A percentile compares a stretch with the other conserved stretches of the same genome.
These are phyloP conservation scores for Trichocladium antarcticum DNA, from an alignment of 495 filamentous ascomycete genomes.

Conservation along the genomic window DNA sequence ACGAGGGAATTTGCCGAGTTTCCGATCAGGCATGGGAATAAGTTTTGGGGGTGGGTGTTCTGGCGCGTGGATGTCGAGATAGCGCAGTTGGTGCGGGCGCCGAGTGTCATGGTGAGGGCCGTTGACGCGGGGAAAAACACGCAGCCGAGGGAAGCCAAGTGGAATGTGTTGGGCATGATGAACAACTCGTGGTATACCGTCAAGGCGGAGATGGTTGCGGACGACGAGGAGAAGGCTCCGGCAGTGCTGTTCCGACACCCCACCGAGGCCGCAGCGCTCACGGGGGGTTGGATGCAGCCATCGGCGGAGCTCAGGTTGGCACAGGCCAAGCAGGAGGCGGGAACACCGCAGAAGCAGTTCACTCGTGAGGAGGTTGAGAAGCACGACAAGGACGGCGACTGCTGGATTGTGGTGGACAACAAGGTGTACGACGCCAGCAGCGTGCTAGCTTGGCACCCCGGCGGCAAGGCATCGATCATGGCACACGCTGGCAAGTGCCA, in stretches of 20 bases:
- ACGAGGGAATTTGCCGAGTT: conserved; percentile 2
- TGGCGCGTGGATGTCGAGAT: conserved; percentile 11
- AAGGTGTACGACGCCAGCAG: conserved; percentile 65
- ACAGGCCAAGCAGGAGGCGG: conserved; percentile 3
- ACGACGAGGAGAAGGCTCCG: neutral
- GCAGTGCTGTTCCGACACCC: conserved; percentile 9
- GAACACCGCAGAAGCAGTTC: conserved; percentile 7
- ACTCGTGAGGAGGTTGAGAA: conserved; percentile 39
- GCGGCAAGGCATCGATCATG: conserved; percentile 41
- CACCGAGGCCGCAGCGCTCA: conserved; percentile 3
- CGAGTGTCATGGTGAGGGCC: conserved; percentile 3
- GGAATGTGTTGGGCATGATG: conserved; percentile 14
- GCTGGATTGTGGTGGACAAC: conserved; percentile 60
- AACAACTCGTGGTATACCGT: conserved; percentile 13
- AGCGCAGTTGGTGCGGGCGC: conserved; percentile 2
- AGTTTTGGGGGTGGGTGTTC: conserved; percentile 13
- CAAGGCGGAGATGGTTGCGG: neutral
- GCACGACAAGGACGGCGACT: conserved; percentile 54
- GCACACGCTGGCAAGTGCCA: conserved; percentile 9
- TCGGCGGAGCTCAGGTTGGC: conserved; percentile 2
- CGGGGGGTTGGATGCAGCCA: conserved; percentile 13
- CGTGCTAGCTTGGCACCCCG: conserved; percentile 60
- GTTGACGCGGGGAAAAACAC: conserved; percentile 5
- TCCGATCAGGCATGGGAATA: conserved; percentile 9
- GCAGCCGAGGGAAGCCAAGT: conserved; percentile 3